Evolutionary conservation across 306 rosid genomes (phyloP).

Genomic region (Pyrus betulifolia): DNA sequence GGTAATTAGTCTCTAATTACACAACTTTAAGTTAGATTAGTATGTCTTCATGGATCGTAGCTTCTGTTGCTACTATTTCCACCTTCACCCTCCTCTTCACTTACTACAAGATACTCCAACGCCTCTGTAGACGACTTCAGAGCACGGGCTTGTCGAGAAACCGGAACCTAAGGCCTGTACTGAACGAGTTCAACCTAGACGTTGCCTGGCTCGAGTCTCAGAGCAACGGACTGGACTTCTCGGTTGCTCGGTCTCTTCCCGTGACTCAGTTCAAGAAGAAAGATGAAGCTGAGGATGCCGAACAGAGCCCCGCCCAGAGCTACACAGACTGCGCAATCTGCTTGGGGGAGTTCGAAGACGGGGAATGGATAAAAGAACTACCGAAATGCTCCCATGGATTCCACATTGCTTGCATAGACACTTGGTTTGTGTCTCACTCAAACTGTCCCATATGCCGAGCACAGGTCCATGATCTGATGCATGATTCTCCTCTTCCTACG

Average conservation of each 20-base stretch:
- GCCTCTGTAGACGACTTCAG: not conserved
- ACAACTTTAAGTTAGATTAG: not conserved
- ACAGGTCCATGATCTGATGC: slow-evolving; percentile 4
- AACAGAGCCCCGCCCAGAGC: not conserved
- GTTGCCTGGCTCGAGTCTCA: slow-evolving; percentile 28
- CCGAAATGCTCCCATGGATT: slow-evolving; percentile 41
- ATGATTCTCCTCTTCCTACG: not conserved
- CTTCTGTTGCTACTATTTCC: not conserved
- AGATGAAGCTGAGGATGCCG: slow-evolving; percentile 16
- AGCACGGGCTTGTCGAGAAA: not conserved
- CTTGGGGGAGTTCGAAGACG: slow-evolving; percentile 54
- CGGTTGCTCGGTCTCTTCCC: slow-evolving; percentile 21
- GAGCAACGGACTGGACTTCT: slow-evolving; percentile 28
- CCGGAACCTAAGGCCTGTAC: slow-evolving; percentile 8
- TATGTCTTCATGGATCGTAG: slow-evolving; percentile 7
- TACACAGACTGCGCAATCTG: slow-evolving; percentile 44
- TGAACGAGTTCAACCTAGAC: slow-evolving; percentile 6
- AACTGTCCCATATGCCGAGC: slow-evolving; percentile 57
- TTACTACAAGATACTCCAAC: slow-evolving; percentile 8
- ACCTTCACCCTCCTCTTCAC: slow-evolving; percentile 7
- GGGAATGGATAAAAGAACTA: slow-evolving; percentile 37
- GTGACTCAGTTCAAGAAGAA: slow-evolving; percentile 30
- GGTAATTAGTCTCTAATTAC: not conserved
- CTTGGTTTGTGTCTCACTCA: slow-evolving; percentile 40
- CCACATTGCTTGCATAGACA: slow-evolving; percentile 47